phyloP scores from a whole-genome alignment of 164 flowering plant genomes.

The Piper longum region DNA sequence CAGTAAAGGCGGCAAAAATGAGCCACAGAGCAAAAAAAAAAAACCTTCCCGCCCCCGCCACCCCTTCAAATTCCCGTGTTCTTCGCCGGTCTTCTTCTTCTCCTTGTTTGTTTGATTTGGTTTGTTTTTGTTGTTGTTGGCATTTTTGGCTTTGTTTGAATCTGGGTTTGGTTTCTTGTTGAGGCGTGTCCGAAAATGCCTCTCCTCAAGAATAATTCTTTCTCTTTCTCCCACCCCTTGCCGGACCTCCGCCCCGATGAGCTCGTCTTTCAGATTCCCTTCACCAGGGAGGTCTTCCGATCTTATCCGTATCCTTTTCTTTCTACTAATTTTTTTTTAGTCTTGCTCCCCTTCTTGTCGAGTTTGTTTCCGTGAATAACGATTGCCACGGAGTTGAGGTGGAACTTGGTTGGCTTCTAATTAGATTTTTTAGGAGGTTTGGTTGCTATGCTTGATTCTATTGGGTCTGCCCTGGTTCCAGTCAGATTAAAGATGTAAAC shows the following conservation, averaged over 20 bases:
- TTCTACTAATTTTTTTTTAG: not conserved
- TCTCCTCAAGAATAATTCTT: slow-evolving; percentile 4
- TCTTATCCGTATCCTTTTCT: slow-evolving; percentile 9
- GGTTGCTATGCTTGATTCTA: no score
- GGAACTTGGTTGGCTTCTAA: no score
- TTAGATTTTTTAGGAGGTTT: no score
- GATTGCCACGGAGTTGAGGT: no score
- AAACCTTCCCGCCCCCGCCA: no score
- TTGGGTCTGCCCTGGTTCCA: no score
- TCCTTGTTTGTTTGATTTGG: not conserved
- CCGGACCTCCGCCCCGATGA: slow-evolving; percentile 4
- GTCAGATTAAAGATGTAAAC: no score
- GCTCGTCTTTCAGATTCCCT: slow-evolving; percentile 5
- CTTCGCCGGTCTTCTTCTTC: not conserved
- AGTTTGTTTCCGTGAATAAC: no score
- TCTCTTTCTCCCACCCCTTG: slow-evolving; percentile 2
- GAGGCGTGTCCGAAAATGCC: not conserved
- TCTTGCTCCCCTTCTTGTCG: no score
- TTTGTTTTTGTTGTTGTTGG: no score
- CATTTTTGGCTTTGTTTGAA: not conserved
- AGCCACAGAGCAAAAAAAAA: no score
- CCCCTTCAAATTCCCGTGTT: not conserved
- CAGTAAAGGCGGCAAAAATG: no score
- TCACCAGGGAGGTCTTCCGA: slow-evolving; percentile 9
- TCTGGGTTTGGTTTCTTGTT: not conserved